Base-by-base conservation (phyloP, 306 rosid genomes). In the Vachellia collinsii region DNA sequence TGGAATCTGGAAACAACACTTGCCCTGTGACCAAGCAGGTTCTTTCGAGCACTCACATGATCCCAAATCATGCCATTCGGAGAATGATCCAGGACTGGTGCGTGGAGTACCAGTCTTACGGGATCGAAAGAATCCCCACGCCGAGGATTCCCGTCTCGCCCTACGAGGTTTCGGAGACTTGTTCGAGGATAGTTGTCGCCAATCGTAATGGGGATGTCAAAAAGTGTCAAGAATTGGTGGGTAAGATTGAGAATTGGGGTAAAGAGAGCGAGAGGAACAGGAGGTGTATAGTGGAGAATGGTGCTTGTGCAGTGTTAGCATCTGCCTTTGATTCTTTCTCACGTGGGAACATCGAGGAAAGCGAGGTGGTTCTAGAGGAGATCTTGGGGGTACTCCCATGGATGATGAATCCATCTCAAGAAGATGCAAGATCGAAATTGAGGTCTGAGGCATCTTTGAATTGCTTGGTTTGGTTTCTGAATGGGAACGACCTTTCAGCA, bases 31-130 rank as follows among this genome's bases (percentile, higher is more conserved):
- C 97, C 4, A 94, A 91, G 3, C 91, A 78, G 29, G 88, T 53
- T 5, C 62, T 94, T 71, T 51, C 37, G 1, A 83, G 63, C 78
- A 84, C 86, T 5, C 92, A 92, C 74, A 81, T 82, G 81, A 88
- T 92, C 39, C 98, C 97, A 1, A 94, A 94, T 83, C 98, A 94
- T 47, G 61, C 91, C 5, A 71, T 92, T 6, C 82, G 98, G 4
- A 78, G 82, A 72, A 83, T 94, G 94, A 91, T 92, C 48, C 98
- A 94, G 16, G 97, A 90, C 37, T 94, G 97, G 98, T 94, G 98
- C 51, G 97, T 92, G 1, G 79, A 86, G 29, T 88, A 92, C 65
- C 87, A 86, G 3, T 91, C 91, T 3, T 36, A 39, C 8, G 98
- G 98, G 16, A 72, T 94, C 7, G 98, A 94, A 29, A 84, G 97